phyloP scores from a whole-genome alignment of 2,329 filamentous ascomycete genomes.

The Bertia moriformis region DNA sequence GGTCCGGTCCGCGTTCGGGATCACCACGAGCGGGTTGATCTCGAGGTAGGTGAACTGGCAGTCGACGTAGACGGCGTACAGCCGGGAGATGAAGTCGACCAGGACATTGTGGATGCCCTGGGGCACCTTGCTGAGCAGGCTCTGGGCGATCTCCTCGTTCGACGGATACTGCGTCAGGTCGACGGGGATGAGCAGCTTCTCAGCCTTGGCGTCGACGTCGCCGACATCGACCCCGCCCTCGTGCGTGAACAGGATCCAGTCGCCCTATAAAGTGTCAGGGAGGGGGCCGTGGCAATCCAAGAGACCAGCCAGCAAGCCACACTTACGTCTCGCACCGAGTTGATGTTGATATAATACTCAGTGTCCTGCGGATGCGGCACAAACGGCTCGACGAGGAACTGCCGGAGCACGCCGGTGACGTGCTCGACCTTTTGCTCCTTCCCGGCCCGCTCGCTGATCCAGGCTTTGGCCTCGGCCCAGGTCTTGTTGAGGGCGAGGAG shows the following conservation, averaged over 20 bases:
- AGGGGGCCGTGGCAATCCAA: conserved; percentile 6
- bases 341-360: conserved; percentile 99
- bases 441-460: conserved; percentile 82
- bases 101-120: conserved; percentile 93
- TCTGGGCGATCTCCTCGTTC: conserved; percentile 78
- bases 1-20: conserved; percentile 82
- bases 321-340: conserved; percentile 97
- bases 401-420: conserved; percentile 71
- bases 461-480: conserved; percentile 84
- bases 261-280: conserved; percentile 54
- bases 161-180: conserved; percentile 89
- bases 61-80: conserved; percentile 98
- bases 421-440: conserved; percentile 91
- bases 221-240: conserved; percentile 99
- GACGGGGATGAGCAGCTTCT: conserved; percentile 95
- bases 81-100: conserved; percentile 94
- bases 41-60: conserved; percentile 99
- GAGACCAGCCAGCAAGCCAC: conserved; percentile 9
- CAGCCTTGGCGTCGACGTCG: conserved; percentile 95
- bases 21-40: conserved; percentile 97
- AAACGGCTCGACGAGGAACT: conserved; percentile 97
- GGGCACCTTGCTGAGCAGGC: conserved; percentile 83
- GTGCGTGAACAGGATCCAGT: conserved; percentile 99
- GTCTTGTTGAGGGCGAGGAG: conserved; percentile 92
- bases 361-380: conserved; percentile 89